Percentiles rank a stretch among this genome's conserved stretches.
Evolutionary conservation across 495 filamentous ascomycete genomes (phyloP).

Genomic region (Staphylotrichum longicolle): DNA sequence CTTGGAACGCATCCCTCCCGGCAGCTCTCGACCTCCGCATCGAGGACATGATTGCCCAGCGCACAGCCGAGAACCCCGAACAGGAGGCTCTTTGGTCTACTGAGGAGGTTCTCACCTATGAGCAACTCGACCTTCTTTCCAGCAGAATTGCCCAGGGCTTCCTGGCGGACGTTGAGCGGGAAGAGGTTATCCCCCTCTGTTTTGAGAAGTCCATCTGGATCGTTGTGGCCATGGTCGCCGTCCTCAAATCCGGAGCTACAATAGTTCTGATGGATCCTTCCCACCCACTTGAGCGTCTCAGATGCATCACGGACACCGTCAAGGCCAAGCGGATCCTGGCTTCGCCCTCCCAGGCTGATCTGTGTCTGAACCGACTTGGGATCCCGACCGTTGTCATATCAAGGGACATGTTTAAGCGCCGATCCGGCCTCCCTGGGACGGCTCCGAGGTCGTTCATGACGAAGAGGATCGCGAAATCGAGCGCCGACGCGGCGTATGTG

Average conservation of each 20-base stretch:
- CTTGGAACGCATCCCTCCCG: slow-evolving; percentile 12
- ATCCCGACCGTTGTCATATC: slow-evolving; percentile 12
- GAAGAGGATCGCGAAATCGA: neutral
- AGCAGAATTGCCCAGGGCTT: slow-evolving; percentile 5
- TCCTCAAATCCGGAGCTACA: slow-evolving; percentile 45
- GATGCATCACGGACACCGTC: slow-evolving; percentile 1
- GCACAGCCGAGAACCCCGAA: slow-evolving; percentile 11
- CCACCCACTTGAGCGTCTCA: slow-evolving; percentile 48
- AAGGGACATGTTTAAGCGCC: slow-evolving; percentile 3
- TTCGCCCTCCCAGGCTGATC: slow-evolving; percentile 6
- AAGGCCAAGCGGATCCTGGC: slow-evolving; percentile 14
- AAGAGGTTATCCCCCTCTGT: slow-evolving; percentile 48
- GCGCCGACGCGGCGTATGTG: slow-evolving; percentile 42
- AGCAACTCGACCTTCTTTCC: slow-evolving; percentile 11
- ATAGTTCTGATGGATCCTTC: slow-evolving; percentile 54
- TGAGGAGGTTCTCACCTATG: slow-evolving; percentile 3
- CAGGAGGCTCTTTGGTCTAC: slow-evolving; percentile 14
- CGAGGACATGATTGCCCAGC: slow-evolving; percentile 15
- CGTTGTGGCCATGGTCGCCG: slow-evolving; percentile 43
- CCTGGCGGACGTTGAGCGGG: slow-evolving; percentile 7
- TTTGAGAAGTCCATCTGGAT: slow-evolving; percentile 51
- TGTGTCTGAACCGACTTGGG: slow-evolving; percentile 7
- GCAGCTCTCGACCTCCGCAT: slow-evolving; percentile 9
- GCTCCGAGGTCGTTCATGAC: slow-evolving; percentile 18
- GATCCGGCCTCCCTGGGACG: neutral